Conservation (phyloP, 805 yeast species). For the Saccharomycopsis sp. region DNA sequence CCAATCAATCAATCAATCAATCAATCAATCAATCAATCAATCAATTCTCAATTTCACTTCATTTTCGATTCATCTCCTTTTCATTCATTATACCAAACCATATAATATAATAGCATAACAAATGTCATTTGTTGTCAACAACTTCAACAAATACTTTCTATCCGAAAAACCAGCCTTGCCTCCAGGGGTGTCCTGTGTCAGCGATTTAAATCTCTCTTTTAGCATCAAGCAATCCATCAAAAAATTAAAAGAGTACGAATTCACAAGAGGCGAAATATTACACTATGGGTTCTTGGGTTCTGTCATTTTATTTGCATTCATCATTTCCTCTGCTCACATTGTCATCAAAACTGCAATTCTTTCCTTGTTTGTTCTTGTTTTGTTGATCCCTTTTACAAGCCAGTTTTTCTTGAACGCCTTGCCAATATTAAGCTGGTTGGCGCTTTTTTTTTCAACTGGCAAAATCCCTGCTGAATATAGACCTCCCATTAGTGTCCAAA, state of each 20-base stretch:
- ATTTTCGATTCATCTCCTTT: too few relatives aligned
- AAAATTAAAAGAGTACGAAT: constrained; percentile 34
- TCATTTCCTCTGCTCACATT: constrained; percentile 48
- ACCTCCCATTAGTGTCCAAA: constrained; percentile 84
- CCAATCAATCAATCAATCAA: too few relatives aligned
- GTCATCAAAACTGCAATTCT: constrained; percentile 28
- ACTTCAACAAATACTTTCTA: constrained; percentile 42
- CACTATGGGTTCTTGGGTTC: constrained; percentile 43
- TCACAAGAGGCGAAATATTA: constrained; percentile 39
- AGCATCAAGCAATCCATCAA: constrained; percentile 35
- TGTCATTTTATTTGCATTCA: constrained; percentile 49
- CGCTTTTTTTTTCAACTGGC: constrained; percentile 68
- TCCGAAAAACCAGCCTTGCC: constrained; percentile 37
- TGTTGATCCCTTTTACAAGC: constrained; percentile 65
- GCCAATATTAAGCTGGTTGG: constrained; percentile 81
- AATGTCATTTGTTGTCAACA: not conserved
- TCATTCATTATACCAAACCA: too few relatives aligned
- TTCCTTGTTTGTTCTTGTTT: constrained; percentile 34
- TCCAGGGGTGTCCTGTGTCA: constrained; percentile 34
- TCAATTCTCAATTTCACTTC: too few relatives aligned
- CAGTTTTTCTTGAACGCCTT: constrained; percentile 79
- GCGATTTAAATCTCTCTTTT: constrained; percentile 43
- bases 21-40: too few relatives aligned
- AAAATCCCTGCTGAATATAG: constrained; percentile 66
- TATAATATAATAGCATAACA: too few relatives aligned